Percentiles rank a stretch among this genome's conserved stretches.
phyloP scores from a whole-genome alignment of 2,329 filamentous ascomycete genomes.

The Ascochyta lentis region DNA sequence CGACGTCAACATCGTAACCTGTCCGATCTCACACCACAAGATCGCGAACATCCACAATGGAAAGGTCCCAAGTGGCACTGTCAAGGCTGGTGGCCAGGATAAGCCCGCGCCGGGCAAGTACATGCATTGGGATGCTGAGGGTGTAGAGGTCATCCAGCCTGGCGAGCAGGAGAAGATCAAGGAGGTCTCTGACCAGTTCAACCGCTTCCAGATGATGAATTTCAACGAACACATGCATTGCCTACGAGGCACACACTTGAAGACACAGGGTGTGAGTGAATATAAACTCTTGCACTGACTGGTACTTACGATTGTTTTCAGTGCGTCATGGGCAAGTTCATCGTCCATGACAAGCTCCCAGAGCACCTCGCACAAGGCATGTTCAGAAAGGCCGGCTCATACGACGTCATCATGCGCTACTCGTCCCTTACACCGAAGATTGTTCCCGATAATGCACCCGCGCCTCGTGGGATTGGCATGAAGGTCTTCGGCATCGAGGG shows the following conservation, averaged over 20 bases:
- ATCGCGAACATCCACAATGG: constrained; percentile 39
- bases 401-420: constrained; percentile 40
- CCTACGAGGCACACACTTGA: constrained; percentile 52
- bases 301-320: neutral
- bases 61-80: constrained; percentile 32
- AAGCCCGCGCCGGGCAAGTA: constrained; percentile 45
- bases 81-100: constrained; percentile 32
- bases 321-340: constrained; percentile 55
- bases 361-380: constrained; percentile 50
- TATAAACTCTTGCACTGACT: neutral
- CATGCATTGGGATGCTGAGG: constrained; percentile 50
- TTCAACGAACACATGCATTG: constrained; percentile 51
- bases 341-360: constrained; percentile 52
- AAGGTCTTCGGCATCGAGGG: constrained; percentile 59
- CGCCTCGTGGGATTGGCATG: constrained; percentile 57
- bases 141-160: constrained; percentile 50
- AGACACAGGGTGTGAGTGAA: constrained; percentile 53
- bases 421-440: constrained; percentile 37
- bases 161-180: constrained; percentile 55
- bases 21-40: constrained; percentile 30
- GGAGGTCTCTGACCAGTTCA: constrained; percentile 55
- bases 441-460: constrained; percentile 42
- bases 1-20: constrained; percentile 21
- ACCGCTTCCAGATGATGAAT: constrained; percentile 54
- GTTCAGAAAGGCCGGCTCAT: constrained; percentile 32